Evolutionary conservation across 1,139 yeast species (phyloP).

Genomic region (Hyphopichia khmerensis): DNA sequence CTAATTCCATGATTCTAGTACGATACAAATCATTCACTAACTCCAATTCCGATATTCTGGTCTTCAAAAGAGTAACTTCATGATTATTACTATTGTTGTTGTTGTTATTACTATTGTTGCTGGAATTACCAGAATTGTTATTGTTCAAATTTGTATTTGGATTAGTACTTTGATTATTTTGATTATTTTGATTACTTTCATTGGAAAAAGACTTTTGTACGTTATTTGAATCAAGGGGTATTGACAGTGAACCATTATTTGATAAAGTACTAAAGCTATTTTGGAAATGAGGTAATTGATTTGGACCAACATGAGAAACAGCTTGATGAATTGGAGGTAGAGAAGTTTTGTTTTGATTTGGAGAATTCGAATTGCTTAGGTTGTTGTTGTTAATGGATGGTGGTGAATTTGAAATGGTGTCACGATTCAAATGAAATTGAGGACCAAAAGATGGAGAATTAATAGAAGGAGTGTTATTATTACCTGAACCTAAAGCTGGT

Average conservation of each 20-base stretch:
- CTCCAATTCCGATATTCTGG: conserved; percentile 86
- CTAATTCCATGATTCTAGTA: conserved; percentile 79
- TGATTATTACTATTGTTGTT: conserved; percentile 22
- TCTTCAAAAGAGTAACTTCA: conserved; percentile 57
- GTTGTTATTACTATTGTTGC: conserved; percentile 12
- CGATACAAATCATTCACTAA: conserved; percentile 84
- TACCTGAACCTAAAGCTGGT: conserved; percentile 30
- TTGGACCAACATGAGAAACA: conserved; percentile 13
- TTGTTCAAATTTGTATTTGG: conserved; percentile 7
- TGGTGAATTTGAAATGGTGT: not conserved
- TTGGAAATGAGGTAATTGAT: conserved; percentile 27
- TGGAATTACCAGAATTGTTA: conserved; percentile 11
- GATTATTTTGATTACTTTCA: conserved; percentile 7
- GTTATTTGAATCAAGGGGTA: not conserved
- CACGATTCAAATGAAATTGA: conserved; percentile 28
- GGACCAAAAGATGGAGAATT: conserved; percentile 48
- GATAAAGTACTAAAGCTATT: conserved; percentile 11
- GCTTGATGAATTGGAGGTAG: conserved; percentile 40
- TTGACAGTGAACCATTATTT: not conserved
- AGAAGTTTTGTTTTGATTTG: conserved; percentile 16
- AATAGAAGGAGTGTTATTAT: conserved; percentile 11
- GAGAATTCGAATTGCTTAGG: conserved; percentile 6
- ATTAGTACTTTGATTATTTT: conserved; percentile 4
- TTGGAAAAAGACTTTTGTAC: not conserved
- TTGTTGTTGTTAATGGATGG: conserved; percentile 1